These are phyloP conservation scores for Salvia miltiorrhiza DNA, from an alignment of 257 asterid genomes.

Conservation along the genomic window DNA sequence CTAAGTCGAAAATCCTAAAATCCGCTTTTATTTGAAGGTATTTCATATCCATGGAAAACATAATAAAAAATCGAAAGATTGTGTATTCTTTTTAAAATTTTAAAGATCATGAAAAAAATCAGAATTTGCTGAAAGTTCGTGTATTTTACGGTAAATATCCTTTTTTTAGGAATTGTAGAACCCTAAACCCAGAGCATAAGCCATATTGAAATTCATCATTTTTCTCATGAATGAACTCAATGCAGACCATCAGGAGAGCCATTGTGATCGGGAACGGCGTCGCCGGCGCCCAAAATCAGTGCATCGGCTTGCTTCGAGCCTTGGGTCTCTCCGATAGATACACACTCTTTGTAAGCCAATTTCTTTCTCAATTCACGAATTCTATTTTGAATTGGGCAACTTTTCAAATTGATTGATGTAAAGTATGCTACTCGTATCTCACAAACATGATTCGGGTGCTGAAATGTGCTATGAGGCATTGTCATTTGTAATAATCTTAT, in stretches of 20 bases:
- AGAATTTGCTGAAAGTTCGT: no score
- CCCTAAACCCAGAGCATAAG: neutral
- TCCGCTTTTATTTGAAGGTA: no score
- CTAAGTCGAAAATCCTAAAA: no score
- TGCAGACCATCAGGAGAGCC: slow-evolving; percentile 64
- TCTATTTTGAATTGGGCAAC: neutral
- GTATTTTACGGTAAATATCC: no score
- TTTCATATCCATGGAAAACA: no score
- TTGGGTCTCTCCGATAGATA: slow-evolving; percentile 50
- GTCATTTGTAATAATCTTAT: neutral
- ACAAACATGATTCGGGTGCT: neutral
- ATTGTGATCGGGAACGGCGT: slow-evolving; percentile 73
- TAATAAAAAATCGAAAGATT: no score
- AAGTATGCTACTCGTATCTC: neutral
- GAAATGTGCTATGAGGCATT: neutral
- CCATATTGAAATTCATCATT: neutral
- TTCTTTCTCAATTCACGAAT: neutral
- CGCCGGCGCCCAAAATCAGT: slow-evolving; percentile 83
- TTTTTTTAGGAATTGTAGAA: no score
- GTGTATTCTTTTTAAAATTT: no score
- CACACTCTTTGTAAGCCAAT: slow-evolving; percentile 48
- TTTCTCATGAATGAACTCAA: slow-evolving; percentile 17
- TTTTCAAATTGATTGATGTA: slow-evolving; percentile 3
- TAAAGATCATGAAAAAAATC: no score
- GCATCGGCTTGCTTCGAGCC: slow-evolving; percentile 78